These are phyloP conservation scores for Garcia nutans DNA, from an alignment of 345 rosid species.

Conservation along the genomic window DNA sequence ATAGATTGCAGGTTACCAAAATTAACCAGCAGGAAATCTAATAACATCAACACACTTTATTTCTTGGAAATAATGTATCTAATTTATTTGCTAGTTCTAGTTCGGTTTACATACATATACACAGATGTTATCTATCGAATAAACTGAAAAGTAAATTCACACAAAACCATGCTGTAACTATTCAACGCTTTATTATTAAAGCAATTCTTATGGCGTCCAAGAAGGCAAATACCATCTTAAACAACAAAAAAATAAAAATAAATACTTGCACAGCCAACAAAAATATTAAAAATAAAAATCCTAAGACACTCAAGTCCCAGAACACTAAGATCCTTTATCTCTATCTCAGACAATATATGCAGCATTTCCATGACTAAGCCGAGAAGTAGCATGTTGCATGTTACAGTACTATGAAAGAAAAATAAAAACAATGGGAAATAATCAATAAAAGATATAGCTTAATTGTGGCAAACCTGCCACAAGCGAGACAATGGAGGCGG, in stretches of 20 bases:
- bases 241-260: no score
- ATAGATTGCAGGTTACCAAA: background rate
- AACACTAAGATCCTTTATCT: background rate
- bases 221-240: background rate
- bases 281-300: background rate
- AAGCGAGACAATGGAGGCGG: slow-evolving; percentile 71
- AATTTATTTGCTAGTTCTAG: background rate
- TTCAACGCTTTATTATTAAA: background rate
- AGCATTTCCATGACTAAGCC: background rate
- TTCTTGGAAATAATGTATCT: background rate
- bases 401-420: background rate
- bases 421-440: background rate
- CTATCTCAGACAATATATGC: background rate
- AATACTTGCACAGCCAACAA: no score
- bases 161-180: background rate
- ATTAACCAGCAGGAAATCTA: no score
- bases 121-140: background rate
- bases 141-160: background rate
- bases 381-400: background rate
- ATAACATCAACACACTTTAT: background rate
- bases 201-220: background rate
- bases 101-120: background rate
- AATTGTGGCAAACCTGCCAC: slow-evolving; percentile 69
- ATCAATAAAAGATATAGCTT: background rate
- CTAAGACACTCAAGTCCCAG: background rate